Conservation (phyloP, 768 basidiomycete species). For the Rhodosporidiobolus odoratus region DNA sequence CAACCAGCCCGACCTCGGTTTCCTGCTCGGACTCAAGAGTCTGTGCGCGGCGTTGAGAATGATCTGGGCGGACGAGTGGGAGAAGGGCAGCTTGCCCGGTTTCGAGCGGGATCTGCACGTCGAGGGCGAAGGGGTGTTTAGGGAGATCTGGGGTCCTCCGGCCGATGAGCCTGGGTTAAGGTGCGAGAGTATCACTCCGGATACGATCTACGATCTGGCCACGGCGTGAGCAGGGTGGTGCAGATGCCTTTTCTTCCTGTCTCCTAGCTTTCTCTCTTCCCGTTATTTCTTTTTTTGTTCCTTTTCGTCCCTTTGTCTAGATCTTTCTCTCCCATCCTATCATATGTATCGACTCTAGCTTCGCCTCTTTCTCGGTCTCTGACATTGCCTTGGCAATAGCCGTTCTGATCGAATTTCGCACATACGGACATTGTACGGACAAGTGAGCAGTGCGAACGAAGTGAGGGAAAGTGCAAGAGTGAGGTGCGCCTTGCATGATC, state of each 20-base stretch:
- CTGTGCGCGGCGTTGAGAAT: conserved; percentile 68
- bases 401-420: too few relatives aligned
- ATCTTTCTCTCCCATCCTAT: too few relatives aligned
- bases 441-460: too few relatives aligned
- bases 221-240: neutral
- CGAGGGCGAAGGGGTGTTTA: conserved; percentile 74
- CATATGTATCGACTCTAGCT: too few relatives aligned
- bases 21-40: conserved; percentile 81
- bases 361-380: too few relatives aligned
- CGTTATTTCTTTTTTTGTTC: neutral
- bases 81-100: conserved; percentile 45
- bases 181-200: conserved; percentile 16
- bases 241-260: too few relatives aligned
- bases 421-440: too few relatives aligned
- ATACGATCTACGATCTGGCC: conserved; percentile 14
- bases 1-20: conserved; percentile 85
- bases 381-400: too few relatives aligned
- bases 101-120: conserved; percentile 59
- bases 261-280: neutral
- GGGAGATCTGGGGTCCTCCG: conserved; percentile 52
- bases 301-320: too few relatives aligned
- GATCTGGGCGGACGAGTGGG: conserved; percentile 81
- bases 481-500: too few relatives aligned
- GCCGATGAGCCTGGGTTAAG: conserved; percentile 14
- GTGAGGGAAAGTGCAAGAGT: too few relatives aligned